phyloP scores from a whole-genome alignment of 2,329 filamentous ascomycete species.

The Thielaviopsis punctulata region DNA sequence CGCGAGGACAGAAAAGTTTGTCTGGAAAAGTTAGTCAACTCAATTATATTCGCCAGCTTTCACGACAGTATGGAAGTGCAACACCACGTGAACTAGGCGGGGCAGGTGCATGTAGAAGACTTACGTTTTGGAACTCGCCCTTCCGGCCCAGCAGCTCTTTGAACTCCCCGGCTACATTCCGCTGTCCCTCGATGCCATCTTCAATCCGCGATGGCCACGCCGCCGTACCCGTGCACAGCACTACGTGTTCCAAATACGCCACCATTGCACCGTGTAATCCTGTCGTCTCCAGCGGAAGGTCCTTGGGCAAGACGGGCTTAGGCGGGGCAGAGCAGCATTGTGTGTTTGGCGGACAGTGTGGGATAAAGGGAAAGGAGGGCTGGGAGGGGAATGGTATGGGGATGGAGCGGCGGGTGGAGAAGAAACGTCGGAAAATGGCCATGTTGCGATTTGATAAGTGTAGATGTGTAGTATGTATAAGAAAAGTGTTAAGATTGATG shows the following conservation, averaged over 20 bases:
- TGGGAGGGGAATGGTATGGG: not conserved
- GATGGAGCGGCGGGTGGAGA: not conserved
- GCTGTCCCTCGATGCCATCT: constrained; percentile 23
- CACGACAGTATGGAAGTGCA: too few species aligned
- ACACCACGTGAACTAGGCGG: not conserved
- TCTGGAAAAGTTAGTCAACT: constrained; percentile 30
- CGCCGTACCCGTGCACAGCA: constrained; percentile 62
- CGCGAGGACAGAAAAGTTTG: constrained; percentile 64
- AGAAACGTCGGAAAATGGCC: not conserved
- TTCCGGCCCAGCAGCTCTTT: constrained; percentile 52
- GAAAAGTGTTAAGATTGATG: not conserved
- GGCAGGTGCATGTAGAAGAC: constrained; percentile 13
- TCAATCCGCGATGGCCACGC: constrained; percentile 80
- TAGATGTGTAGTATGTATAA: too few species aligned
- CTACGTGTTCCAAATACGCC: constrained; percentile 62
- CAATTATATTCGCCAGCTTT: too few species aligned
- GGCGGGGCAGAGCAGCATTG: constrained; percentile 36
- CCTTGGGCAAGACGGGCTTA: constrained; percentile 44
- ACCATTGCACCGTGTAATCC: constrained; percentile 42
- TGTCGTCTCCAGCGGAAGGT: constrained; percentile 50
- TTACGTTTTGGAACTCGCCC: constrained; percentile 49
- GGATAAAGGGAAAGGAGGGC: constrained; percentile 3
- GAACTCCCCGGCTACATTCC: constrained; percentile 50
- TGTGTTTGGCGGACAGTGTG: not conserved
- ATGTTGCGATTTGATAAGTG: not conserved